A percentile compares a stretch with the other conserved stretches of the same genome.
phyloP scores from a whole-genome alignment of 2,329 filamentous ascomycete genomes.

The Neopestalotiopsis sp. region DNA sequence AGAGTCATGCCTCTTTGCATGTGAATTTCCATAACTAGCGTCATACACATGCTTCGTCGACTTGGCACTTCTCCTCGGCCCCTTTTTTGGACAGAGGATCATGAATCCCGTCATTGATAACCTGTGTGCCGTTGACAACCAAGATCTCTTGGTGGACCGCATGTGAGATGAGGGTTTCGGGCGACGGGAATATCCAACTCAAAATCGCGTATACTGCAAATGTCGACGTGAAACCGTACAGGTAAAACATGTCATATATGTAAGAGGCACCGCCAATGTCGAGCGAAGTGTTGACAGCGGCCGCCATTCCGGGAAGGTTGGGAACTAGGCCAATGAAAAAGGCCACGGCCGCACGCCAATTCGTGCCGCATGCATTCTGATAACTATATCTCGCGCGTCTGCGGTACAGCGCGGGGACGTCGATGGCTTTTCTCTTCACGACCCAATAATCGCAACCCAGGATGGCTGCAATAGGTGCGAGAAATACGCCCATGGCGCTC shows the following conservation, averaged over 20 bases:
- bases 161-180: not conserved
- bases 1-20: not conserved
- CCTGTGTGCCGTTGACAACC: not conserved
- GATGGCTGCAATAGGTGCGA: conserved; percentile 67
- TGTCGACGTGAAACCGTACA: not conserved
- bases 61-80: not conserved
- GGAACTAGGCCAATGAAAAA: conserved; percentile 63
- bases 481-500: conserved; percentile 62
- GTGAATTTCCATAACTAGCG: not conserved
- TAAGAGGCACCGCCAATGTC: not conserved
- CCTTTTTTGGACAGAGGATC: not conserved
- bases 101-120: not conserved
- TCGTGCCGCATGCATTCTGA: conserved; percentile 49
- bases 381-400: conserved; percentile 47
- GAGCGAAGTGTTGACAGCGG: not conserved
- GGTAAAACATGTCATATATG: not conserved
- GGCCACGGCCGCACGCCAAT: conserved; percentile 64
- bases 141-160: not conserved
- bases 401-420: conserved; percentile 44
- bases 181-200: not conserved
- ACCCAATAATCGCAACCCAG: conserved; percentile 66
- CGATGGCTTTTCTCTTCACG: conserved; percentile 55
- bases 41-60: not conserved
- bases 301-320: conserved; percentile 58
- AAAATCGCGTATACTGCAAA: not conserved